Base-by-base conservation (phyloP, 2,329 filamentous ascomycete species). In the Acephala macrosclerotiorum region DNA sequence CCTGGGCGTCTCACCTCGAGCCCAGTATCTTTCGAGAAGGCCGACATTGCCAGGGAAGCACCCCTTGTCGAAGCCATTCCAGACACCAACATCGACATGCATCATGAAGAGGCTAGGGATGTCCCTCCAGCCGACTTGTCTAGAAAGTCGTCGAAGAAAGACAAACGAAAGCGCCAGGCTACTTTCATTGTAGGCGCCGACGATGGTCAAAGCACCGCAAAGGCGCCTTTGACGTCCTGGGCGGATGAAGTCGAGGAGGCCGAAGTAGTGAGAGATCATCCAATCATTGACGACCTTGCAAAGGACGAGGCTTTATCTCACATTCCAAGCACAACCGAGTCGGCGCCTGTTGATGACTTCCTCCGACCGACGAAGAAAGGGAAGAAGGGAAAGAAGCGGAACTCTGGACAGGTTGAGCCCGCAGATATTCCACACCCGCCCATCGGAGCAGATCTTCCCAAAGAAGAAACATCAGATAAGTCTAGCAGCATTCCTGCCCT, bases 381-480 rank as follows among this genome's bases (percentile, higher is more conserved):
- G 53, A 82, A 79, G 75, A 82, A 79, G 58, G 71, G 74, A 26
- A 78, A 78, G 68, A 75, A 74, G 75, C 75, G 65, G 69, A 72
- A 68, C 51, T 70, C 60, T n/a, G 20, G n/a, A 18, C 45, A 49
- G 20, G n/a, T 22, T 22, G 20, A 49, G 11, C 45, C 45, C 18
- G 47, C 47, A 25, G 60, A 57, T 3, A 55, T 55, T 26, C 66
- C 67, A 16, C 60, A 59, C 29, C 49, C 58, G 12, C 59, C 64
- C 29, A 61, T 61, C 33, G 58, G 29, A 49, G 62, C 38, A 38
- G 58, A 61, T 59, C 49, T 58, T 22, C 33, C 60, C 38, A 66
- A 63, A 40, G 63, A 62, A 12, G 61, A 69, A 8, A 14, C 42
- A 14, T 51, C 65, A 40, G 66, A 77, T 61, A 47, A 49, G 11